These are phyloP conservation scores for Metschnikowia sp. DNA, from an alignment of 805 yeast species.

Conservation along the genomic window DNA sequence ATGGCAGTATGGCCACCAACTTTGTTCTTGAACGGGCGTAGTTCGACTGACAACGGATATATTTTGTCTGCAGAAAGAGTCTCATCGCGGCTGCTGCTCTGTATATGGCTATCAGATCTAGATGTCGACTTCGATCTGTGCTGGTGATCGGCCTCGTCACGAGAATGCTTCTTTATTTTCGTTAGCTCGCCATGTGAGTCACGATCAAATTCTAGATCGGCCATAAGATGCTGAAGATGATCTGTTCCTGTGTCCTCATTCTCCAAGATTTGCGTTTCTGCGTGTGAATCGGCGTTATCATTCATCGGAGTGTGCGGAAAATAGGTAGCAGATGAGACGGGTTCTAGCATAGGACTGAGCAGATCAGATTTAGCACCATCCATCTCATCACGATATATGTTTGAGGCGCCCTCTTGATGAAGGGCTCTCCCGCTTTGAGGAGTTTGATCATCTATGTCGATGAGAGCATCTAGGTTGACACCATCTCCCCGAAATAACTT, in stretches of 20 bases:
- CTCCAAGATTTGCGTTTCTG: conserved; percentile 3
- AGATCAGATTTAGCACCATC: not conserved
- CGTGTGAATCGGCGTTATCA: conserved; percentile 16
- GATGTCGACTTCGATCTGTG: not conserved
- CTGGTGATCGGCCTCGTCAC: conserved; percentile 9
- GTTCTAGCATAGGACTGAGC: conserved; percentile 38
- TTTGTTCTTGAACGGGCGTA: conserved; percentile 86
- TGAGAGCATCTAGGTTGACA: conserved; percentile 8
- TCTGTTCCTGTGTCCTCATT: conserved; percentile 16
- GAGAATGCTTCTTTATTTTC: conserved; percentile 19
- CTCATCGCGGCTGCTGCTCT: not conserved
- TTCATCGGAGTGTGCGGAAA: conserved; percentile 56
- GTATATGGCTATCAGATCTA: not conserved
- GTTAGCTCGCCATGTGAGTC: conserved; percentile 27
- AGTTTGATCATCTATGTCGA: conserved; percentile 10
- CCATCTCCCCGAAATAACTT: conserved; percentile 45
- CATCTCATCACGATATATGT: not conserved
- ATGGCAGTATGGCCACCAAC: conserved; percentile 99
- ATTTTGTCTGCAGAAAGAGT: not conserved
- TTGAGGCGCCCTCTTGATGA: too few relatives aligned
- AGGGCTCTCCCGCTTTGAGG: not conserved
- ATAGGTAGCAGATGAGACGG: conserved; percentile 68
- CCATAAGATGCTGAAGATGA: conserved; percentile 45
- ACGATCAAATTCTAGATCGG: conserved; percentile 48
- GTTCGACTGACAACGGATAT: conserved; percentile 78